Base-by-base conservation (phyloP, 1,139 yeast species). In the Protomyces macrosporus region DNA sequence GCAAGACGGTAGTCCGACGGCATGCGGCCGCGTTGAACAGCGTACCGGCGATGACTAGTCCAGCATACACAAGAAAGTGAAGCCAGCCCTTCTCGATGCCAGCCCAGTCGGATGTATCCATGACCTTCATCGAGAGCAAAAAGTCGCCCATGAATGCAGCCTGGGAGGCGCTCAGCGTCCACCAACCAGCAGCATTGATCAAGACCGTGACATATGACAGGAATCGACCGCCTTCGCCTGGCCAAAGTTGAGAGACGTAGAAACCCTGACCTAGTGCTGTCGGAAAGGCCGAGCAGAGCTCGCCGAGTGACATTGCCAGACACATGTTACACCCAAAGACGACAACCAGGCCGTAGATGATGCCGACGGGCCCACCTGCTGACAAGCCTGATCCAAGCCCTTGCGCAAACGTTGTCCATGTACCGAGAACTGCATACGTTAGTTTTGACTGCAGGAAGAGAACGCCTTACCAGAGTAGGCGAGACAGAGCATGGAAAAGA, bases 291-390 rank as follows among this genome's bases (percentile, higher is more conserved):
- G 85, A 81, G 1, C 87, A 86, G 65, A 84, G 76, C 68, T 85
- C 85, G 32, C 88, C 82, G 80, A 86, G 62, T n/a, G 62, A 58
- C 84, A 23, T 86, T 78, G 65, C 80, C 69, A n/a, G 88, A 65
- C 79, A 75, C 58, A 85, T 73, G 64, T 86, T 82, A 68, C 85
- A 85, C 60, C 79, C 67, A 14, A 83, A 82, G 54, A 85, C 82
- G 62, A 80, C 76, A 65, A 85, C 78, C 88, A 90, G 86, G 62
- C 90, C 88, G 88, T 90, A 86, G 32, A 84, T 81, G 34, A 84
- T 78, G 4, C 86, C 70, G 9, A 73, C 72, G 9, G 79, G 77
- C 35, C 78, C 60, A n/a, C 60, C 60, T 12, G 60, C 53, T 35
- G 51, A 39, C 42, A 56, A n/a, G 10, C 60, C 60, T 5, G 60